phyloP scores from a whole-genome alignment of 257 asterid genomes.

The Linderniella brevidens region DNA sequence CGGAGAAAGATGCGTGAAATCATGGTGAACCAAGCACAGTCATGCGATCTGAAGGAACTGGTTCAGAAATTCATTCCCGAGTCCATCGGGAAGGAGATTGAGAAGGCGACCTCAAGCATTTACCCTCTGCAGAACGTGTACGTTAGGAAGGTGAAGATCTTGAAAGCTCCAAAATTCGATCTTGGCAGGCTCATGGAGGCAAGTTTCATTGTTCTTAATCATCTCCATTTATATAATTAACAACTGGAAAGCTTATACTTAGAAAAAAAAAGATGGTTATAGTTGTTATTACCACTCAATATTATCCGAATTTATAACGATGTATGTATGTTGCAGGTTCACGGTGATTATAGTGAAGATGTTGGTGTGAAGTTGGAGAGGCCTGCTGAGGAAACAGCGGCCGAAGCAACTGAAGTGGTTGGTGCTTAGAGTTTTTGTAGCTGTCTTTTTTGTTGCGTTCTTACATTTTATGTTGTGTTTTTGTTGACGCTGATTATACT shows the following conservation, averaged over 20 bases:
- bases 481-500: too few relatives aligned
- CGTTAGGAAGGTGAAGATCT: slow-evolving; percentile 30
- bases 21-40: slow-evolving; percentile 29
- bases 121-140: slow-evolving; percentile 30
- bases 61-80: slow-evolving; percentile 30
- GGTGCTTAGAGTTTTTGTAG: slow-evolving; percentile 16
- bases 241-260: too few relatives aligned
- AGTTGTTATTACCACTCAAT: not conserved
- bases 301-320: not conserved
- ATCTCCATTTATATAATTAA: too few relatives aligned
- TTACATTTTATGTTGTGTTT: too few relatives aligned
- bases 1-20: slow-evolving; percentile 28
- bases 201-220: not conserved
- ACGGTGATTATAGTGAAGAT: slow-evolving; percentile 27
- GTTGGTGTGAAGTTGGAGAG: slow-evolving; percentile 31
- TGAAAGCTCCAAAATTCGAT: slow-evolving; percentile 34
- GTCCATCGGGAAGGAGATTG: slow-evolving; percentile 30
- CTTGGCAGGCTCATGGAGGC: slow-evolving; percentile 36
- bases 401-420: slow-evolving; percentile 22
- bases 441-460: not conserved
- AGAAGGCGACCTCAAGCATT: slow-evolving; percentile 30
- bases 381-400: slow-evolving; percentile 23
- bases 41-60: slow-evolving; percentile 28
- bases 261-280: too few relatives aligned
- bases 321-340: slow-evolving; percentile 16